These are phyloP conservation scores for Petunia secreta DNA, from an alignment of 257 asterid species.

Conservation along the genomic window DNA sequence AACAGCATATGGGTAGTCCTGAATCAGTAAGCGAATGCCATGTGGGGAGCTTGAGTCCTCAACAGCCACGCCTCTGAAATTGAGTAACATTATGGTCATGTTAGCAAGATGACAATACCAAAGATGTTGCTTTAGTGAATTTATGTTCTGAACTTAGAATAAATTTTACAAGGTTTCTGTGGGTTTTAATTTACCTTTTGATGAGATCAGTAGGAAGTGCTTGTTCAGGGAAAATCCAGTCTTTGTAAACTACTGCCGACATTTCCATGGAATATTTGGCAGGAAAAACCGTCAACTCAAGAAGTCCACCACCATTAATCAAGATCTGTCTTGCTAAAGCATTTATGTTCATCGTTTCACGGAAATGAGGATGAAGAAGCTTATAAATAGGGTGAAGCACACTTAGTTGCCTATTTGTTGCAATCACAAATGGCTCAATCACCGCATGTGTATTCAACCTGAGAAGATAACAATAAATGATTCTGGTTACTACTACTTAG, in stretches of 20 bases:
- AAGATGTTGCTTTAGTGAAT: background rate
- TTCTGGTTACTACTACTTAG: background rate
- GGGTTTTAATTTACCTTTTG: slow-evolving; percentile 34
- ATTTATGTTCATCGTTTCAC: slow-evolving; percentile 42
- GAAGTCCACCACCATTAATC: slow-evolving; percentile 33
- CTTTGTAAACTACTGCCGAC: slow-evolving; percentile 35
- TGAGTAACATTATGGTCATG: background rate
- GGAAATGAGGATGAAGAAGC: slow-evolving; percentile 42
- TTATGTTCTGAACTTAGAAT: background rate
- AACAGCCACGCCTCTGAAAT: slow-evolving; percentile 65
- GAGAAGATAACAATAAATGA: background rate
- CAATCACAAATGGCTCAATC: slow-evolving; percentile 42
- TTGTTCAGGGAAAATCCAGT: slow-evolving; percentile 43
- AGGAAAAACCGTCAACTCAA: slow-evolving; percentile 33
- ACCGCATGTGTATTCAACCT: slow-evolving; percentile 38
- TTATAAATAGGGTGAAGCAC: slow-evolving; percentile 41
- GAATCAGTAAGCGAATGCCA: slow-evolving; percentile 66
- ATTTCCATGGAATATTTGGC: slow-evolving; percentile 40
- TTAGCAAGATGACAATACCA: background rate
- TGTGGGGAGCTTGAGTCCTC: slow-evolving; percentile 56
- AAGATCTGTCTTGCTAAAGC: slow-evolving; percentile 39
- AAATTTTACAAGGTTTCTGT: background rate
- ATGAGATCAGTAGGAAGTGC: slow-evolving; percentile 46
- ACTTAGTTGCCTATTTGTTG: slow-evolving; percentile 42
- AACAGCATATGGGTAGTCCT: slow-evolving; percentile 82